Base-by-base conservation (phyloP, 192 early-diverging fungal species). In the Mortierella claussenii region DNA sequence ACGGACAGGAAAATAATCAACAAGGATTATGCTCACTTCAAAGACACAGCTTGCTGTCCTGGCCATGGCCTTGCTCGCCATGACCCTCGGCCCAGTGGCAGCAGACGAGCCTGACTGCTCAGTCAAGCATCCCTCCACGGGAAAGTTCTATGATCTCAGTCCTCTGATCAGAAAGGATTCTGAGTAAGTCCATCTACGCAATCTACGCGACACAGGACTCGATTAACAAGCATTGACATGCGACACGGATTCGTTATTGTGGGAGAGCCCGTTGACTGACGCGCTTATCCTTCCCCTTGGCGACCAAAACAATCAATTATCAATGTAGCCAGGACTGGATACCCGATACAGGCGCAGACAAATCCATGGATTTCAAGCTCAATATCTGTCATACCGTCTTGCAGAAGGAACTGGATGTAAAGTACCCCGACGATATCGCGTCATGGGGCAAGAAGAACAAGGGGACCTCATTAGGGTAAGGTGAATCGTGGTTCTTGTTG, bases 381-480 rank as follows among this genome's bases (percentile, higher is more conserved):
- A 76, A 76, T 26, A 53, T 76, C 36, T 76, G 71, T 24, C 71
- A 76, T n/a, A 58, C 32, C 4, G 56, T 76, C 2, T 36, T 61
- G 26, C 24, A 66, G 24, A 55, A 60, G 36, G 64, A 76, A 6
- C 31, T 66, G 48, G 71, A 65, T 61, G 58, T 66, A 45, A 76
- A 76, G 37, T 20, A 66, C 34, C 71, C 71, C 2, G 50, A 48
- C 4, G 40, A 45, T n/a, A 59, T 76, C 24, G 71, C 71, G 15
- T 53, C 71, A 15, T 76, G 71, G 71, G 71, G 63, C 23, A 76
- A 76, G 45, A 58, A 21, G 45, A 48, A 34, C 49, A 76, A 76
- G 42, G 71, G 71, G n/a, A 55, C 27, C 10, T 76, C 71, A 55
- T 61, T 65, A 55, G 71, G 71, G 71, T 76, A 56, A 58, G 55